Evolutionary conservation across 768 basidiomycete genomes (phyloP).

Genomic region (Auricularia cornea): DNA sequence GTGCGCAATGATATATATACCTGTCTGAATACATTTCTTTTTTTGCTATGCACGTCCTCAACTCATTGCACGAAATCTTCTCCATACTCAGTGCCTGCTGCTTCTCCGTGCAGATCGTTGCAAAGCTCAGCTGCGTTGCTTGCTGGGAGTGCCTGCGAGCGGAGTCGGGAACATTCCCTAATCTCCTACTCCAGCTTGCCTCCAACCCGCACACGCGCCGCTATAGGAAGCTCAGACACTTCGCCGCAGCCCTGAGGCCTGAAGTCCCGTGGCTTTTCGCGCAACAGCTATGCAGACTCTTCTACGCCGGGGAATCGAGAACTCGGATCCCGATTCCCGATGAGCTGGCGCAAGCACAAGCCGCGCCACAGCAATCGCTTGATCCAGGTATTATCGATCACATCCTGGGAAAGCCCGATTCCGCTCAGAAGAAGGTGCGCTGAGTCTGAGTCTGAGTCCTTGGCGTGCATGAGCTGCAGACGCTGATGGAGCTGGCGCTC

Average conservation of each 20-base stretch:
- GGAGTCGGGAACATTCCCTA: neutral
- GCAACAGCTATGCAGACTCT: conserved; percentile 54
- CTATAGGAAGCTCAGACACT: too few relatives aligned
- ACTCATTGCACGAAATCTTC: too few relatives aligned
- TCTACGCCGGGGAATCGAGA: conserved; percentile 74
- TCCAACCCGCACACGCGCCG: too few relatives aligned
- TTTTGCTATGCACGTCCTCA: neutral
- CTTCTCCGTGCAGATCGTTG: too few relatives aligned
- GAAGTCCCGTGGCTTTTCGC: neutral
- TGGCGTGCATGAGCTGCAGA: neutral
- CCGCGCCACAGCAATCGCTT: conserved; percentile 35
- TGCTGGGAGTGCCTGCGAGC: too few relatives aligned
- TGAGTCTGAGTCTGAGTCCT: too few relatives aligned
- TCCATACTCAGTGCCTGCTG: too few relatives aligned
- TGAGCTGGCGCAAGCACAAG: conserved; percentile 15
- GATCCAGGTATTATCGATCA: conserved; percentile 80
- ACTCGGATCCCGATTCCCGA: conserved; percentile 42
- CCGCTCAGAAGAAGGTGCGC: conserved; percentile 61
- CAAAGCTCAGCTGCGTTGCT: too few relatives aligned
- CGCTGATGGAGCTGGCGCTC: conserved; percentile 36
- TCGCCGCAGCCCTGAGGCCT: neutral
- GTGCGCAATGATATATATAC: neutral
- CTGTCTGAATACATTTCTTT: neutral
- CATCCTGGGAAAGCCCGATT: conserved; percentile 79
- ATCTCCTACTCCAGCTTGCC: neutral